Conservation (phyloP, 441 rosid species). For the Erodium moschatum region DNA sequence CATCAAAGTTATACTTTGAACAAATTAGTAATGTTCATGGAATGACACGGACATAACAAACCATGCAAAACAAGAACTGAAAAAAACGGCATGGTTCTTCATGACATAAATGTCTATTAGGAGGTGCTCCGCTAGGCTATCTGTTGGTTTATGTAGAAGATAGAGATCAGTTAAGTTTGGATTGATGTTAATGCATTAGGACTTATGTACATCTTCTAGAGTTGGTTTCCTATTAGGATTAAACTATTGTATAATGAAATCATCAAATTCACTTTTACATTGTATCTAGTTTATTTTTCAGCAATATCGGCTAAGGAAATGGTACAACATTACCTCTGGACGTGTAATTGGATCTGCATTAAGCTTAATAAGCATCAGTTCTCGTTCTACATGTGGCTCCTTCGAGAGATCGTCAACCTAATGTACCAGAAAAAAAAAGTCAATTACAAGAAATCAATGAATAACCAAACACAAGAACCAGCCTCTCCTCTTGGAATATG, state of each 20-base stretch:
- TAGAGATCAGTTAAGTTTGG: no score
- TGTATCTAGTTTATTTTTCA: background rate
- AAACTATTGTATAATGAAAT: no score
- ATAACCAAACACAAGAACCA: background rate
- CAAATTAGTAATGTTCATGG: background rate
- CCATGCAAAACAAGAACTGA: background rate
- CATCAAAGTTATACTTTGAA: background rate
- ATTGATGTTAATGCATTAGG: no score
- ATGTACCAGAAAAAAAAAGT: slow-evolving; percentile 10
- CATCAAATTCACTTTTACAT: no score
- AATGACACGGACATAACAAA: background rate
- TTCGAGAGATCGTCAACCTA: slow-evolving; percentile 66
- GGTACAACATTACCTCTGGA: slow-evolving; percentile 37
- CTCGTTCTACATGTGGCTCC: slow-evolving; percentile 69
- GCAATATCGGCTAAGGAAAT: background rate
- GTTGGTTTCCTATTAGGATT: no score
- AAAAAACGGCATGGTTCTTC: background rate
- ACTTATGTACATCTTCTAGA: no score
- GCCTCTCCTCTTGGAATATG: background rate
- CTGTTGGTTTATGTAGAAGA: background rate
- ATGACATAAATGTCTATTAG: background rate
- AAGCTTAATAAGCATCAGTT: slow-evolving; percentile 63
- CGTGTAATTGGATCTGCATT: slow-evolving; percentile 35
- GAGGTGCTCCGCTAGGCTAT: background rate
- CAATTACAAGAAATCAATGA: background rate